Conservation (phyloP, 1,139 yeast species). For the Yamadazyma conglobata region DNA sequence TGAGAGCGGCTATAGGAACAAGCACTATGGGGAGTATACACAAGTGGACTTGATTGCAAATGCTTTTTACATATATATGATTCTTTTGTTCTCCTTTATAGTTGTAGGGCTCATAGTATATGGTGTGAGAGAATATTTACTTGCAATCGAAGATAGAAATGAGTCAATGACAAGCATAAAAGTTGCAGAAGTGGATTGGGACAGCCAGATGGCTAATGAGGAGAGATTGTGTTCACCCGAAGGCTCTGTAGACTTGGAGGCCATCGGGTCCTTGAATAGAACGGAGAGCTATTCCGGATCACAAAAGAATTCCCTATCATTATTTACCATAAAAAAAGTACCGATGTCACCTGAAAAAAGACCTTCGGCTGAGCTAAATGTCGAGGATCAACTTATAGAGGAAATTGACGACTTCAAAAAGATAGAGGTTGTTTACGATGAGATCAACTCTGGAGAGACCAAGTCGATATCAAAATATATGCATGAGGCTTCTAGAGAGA, state of each 20-base stretch:
- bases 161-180: slow-evolving; percentile 4
- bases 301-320: too few relatives aligned
- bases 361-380: too few relatives aligned
- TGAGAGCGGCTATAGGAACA: too few relatives aligned
- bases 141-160: slow-evolving; percentile 15
- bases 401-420: slow-evolving; percentile 13
- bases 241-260: slow-evolving; percentile 8
- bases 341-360: too few relatives aligned
- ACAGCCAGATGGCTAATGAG: slow-evolving; percentile 1
- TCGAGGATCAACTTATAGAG: slow-evolving; percentile 3
- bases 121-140: slow-evolving; percentile 26
- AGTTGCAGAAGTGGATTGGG: slow-evolving; percentile 3
- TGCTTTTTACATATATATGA: slow-evolving; percentile 26
- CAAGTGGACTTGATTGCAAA: slow-evolving; percentile 23
- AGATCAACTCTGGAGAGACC: slow-evolving; percentile 10
- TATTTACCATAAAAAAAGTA: too few relatives aligned
- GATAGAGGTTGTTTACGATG: slow-evolving; percentile 13
- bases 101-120: slow-evolving; percentile 22
- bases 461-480: slow-evolving; percentile 5
- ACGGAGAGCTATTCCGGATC: too few relatives aligned
- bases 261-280: slow-evolving; percentile 8
- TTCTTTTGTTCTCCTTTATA: slow-evolving; percentile 21
- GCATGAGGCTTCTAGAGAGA: not conserved
- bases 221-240: too few relatives aligned
- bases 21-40: slow-evolving; percentile 6